Base-by-base conservation (phyloP, 176 grass and related monocot species). In the Miscanthus lutarioriparius region DNA sequence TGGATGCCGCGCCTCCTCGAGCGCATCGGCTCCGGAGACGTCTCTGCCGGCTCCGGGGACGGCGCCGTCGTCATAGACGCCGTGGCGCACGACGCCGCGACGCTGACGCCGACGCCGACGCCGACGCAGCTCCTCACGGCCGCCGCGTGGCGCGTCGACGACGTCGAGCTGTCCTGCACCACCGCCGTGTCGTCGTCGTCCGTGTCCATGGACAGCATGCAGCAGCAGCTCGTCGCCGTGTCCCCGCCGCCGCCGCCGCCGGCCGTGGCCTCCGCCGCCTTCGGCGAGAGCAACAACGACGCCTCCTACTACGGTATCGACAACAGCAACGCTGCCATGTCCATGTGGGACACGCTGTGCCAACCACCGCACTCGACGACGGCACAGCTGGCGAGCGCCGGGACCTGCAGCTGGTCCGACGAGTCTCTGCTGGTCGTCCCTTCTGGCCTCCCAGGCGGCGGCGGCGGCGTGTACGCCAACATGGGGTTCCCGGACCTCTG, bases 1-100 rank as follows among this genome's bases (percentile, higher is more conserved):
- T 98, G 96, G 96, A 93, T 98, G 86, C 96, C 96, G 2, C 91
- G 96, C 15, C 91, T 98, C 36, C 56, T 92, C 35, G 96, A 98
- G 86, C 91, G 93, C 64, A 89, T 94, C 80, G 40, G 79, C 28
- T 26, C 62, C 49, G 49, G 47, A 15, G 47, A 17, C 20, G 40
- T 76, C 28, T 26, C 61, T 3, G 33, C 3, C 33, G 33, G 4
- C 33, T 35, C 33, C 33, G 44, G 44, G 9, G 58, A 8, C 27
- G 53, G 7, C 15, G 65, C 6, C 23, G 15, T 4, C 32, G 65
- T 33, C 4, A 58, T 58, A 7, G 71, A 47, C 25, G 47, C 8
- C 2, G 14, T 0, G 13, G 7, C 8, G 43, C 26, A 4, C 15
- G 77, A 20, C 22, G 9, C 22, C 45, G 61, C 74, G 8, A 17